Base-by-base conservation (phyloP, 257 asterid species). In the Plantago ovata region DNA sequence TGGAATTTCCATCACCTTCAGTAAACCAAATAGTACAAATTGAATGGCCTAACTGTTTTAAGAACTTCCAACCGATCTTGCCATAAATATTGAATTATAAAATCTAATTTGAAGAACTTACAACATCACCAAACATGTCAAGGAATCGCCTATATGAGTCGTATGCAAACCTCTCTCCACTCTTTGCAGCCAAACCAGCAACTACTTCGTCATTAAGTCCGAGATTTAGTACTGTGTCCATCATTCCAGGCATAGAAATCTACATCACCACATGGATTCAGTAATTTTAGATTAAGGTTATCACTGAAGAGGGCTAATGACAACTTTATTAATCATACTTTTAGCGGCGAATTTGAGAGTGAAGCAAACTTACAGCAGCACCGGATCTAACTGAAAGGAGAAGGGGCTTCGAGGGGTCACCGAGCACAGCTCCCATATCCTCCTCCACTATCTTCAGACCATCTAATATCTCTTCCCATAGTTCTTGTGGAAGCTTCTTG, bases 191-290 rank as follows among this genome's bases (percentile, higher is more conserved):
- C 76, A 92, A 78, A 58, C 94, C 98, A 44, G 78, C 64, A 12
- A 86, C 97, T 0, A 92, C 97, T 58, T 82, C 87, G 53, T 92
- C 95, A 24, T 92, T 88, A 55, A 92, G 85, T 55, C 95, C 98
- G 40, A 92, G 95, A 50, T 92, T 92, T 53, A 92, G 82, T 53
- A 92, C 96, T 2, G 98, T 92, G 79, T 92, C 97, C 98, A 92
- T 92, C 98, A 92, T 92, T 15, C 97, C 98, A 18, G 98, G 98
- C 98, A 92, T 92, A 15, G 98, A 92, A 36, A 92, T 76, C 98
- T 92, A 58, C 36, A 55, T 16, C 0, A 49, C 40, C 64, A 60
- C 49, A 62, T 9, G 16, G 38, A 12, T 57, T 19, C 22, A 53
- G 38, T 38, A 13, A 38, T 21, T 22, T 42, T 10, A 22, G 43